Conservation (phyloP, 176 grass and related monocot species). For the Carex littledalei region DNA sequence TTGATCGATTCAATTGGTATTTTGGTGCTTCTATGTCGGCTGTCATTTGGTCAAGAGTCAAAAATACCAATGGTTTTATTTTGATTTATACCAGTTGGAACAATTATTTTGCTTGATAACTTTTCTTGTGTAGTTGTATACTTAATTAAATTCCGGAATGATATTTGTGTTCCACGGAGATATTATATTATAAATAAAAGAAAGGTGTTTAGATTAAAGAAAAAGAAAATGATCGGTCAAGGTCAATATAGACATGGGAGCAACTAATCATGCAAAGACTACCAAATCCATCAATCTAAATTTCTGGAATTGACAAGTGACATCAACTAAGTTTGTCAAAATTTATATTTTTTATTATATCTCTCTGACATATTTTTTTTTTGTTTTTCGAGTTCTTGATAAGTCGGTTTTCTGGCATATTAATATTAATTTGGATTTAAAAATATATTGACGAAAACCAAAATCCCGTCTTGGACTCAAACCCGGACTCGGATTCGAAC, state of each 20-base stretch:
- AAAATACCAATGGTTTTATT: background rate
- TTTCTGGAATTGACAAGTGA: background rate
- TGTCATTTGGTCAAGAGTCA: background rate
- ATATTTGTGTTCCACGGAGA: background rate
- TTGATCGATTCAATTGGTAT: too few relatives aligned
- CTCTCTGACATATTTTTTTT: too few relatives aligned
- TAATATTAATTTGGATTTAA: too few relatives aligned
- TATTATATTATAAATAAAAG: background rate
- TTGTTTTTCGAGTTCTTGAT: too few relatives aligned
- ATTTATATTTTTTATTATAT: too few relatives aligned
- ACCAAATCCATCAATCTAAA: background rate
- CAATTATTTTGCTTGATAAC: background rate
- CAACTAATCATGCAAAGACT: conserved; percentile 4
- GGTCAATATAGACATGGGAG: conserved; percentile 4
- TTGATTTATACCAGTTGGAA: background rate
- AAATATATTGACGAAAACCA: too few relatives aligned
- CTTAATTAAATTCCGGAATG: background rate
- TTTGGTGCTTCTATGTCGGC: background rate
- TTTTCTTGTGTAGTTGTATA: background rate
- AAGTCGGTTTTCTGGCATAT: too few relatives aligned
- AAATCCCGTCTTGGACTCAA: too few relatives aligned
- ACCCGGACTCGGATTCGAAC: too few relatives aligned
- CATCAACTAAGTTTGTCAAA: too few relatives aligned
- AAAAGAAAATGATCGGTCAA: conserved; percentile 9
- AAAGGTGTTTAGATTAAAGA: background rate